These are phyloP conservation scores for Starmera dryadoides DNA, from an alignment of 805 yeast genomes.

Conservation along the genomic window DNA sequence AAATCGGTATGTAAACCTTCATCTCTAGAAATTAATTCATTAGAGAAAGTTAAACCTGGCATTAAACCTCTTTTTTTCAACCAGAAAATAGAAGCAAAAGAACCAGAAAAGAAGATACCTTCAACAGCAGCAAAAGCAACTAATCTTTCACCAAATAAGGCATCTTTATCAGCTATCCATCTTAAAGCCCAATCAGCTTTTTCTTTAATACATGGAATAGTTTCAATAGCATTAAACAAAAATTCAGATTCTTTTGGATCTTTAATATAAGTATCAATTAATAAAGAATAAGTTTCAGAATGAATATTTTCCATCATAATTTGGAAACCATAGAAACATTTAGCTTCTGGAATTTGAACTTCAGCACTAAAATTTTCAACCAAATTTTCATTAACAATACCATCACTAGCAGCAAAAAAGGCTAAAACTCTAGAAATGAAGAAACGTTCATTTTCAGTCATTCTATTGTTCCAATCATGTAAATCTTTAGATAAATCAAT, in stretches of 20 bases:
- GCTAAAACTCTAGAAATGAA: conserved; percentile 92
- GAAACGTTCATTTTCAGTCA: conserved; percentile 88
- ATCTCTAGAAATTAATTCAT: conserved; percentile 95
- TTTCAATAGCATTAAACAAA: conserved; percentile 92
- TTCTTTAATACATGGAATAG: conserved; percentile 91
- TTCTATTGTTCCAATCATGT: conserved; percentile 85
- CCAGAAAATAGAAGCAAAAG: conserved; percentile 98
- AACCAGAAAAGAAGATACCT: conserved; percentile 97
- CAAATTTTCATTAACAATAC: conserved; percentile 95
- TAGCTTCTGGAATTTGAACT: conserved; percentile 96
- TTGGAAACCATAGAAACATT: conserved; percentile 98
- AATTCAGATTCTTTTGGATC: conserved; percentile 90
- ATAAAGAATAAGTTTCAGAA: conserved; percentile 91
- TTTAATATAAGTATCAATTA: conserved; percentile 92
- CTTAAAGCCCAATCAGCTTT: conserved; percentile 99
- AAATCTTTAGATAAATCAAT: conserved; percentile 89
- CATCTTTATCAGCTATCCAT: conserved; percentile 88
- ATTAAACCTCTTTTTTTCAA: conserved; percentile 96
- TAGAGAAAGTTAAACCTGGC: conserved; percentile 98
- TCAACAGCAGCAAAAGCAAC: conserved; percentile 99
- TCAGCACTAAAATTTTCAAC: conserved; percentile 97
- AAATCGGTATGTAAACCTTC: conserved; percentile 99
- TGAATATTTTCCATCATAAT: conserved; percentile 99
- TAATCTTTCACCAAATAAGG: conserved; percentile 89
- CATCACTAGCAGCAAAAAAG: conserved; percentile 97